Conservation (phyloP, 805 yeast genomes). For the Wickerhamomyces pijperi region DNA sequence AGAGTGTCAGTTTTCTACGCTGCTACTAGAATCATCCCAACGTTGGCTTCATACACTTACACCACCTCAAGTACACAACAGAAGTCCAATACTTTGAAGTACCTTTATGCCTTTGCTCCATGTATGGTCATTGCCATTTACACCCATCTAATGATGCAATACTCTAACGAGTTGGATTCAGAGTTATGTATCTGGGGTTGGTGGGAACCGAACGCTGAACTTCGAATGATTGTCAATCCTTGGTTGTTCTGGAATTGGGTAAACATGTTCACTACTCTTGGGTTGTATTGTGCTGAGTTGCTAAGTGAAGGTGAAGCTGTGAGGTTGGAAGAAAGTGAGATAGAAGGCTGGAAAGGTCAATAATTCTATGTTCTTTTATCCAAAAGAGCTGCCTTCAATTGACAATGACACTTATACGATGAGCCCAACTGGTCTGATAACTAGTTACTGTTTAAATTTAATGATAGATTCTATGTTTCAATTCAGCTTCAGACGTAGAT, state of each 20-base stretch:
- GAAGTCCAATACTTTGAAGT: constrained; percentile 26
- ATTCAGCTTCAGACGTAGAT: too few species aligned
- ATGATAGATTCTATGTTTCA: too few species aligned
- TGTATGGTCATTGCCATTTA: constrained; percentile 91
- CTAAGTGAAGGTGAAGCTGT: constrained; percentile 23
- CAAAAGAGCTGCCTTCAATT: too few species aligned
- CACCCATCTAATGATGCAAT: constrained; percentile 83
- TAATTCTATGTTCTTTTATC: too few species aligned
- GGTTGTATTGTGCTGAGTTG: constrained; percentile 74
- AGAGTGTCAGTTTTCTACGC: constrained; percentile 81
- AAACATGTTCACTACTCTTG: constrained; percentile 70
- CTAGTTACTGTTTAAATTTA: too few species aligned
- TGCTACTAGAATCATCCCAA: constrained; percentile 90
- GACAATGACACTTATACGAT: too few species aligned
- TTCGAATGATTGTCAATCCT: constrained; percentile 38
- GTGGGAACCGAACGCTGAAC: constrained; percentile 21
- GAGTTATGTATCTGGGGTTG: constrained; percentile 52
- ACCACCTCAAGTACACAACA: constrained; percentile 22
- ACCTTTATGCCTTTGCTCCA: constrained; percentile 83
- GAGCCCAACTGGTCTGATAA: too few species aligned
- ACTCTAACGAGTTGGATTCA: constrained; percentile 56
- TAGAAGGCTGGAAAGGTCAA: not conserved
- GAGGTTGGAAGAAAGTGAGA: not conserved
- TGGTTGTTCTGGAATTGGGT: constrained; percentile 98
- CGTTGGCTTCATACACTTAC: constrained; percentile 22